A percentile compares a stretch with the other conserved stretches of the same genome.
These are phyloP conservation scores for Echinosphaeria canescens DNA, from an alignment of 2,329 filamentous ascomycete genomes.

Conservation along the genomic window DNA sequence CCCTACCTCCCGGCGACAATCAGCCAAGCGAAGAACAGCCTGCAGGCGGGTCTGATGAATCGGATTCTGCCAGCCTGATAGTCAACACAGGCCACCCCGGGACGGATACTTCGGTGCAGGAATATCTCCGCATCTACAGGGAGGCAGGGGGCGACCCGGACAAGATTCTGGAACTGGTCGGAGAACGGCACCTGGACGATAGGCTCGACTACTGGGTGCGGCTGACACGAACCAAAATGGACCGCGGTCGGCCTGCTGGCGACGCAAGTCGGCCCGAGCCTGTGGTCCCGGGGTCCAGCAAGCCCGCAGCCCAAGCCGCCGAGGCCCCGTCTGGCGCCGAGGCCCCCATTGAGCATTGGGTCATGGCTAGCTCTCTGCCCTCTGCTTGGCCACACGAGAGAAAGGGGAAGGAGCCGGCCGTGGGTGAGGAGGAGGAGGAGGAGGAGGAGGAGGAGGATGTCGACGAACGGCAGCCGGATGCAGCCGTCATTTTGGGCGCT, in stretches of 20 bases:
- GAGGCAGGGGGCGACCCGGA: conserved; percentile 36
- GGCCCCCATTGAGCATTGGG: neutral
- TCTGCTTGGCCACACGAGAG: conserved; percentile 1
- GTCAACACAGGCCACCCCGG: too few species aligned
- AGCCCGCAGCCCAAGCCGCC: too few species aligned
- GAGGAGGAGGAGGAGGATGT: conserved; percentile 1
- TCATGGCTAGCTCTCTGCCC: too few species aligned
- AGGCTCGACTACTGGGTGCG: conserved; percentile 36
- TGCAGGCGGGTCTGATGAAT: too few species aligned
- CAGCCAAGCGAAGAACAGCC: neutral
- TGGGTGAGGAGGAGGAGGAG: conserved; percentile 3
- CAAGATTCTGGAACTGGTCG: conserved; percentile 36
- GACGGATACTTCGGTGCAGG: conserved; percentile 16
- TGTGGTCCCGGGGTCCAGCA: neutral
- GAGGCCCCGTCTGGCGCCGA: too few species aligned
- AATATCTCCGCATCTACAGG: conserved; percentile 31
- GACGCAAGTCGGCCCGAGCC: too few species aligned
- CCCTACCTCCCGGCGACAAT: too few species aligned
- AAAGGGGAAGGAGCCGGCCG: neutral
- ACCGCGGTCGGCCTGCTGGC: conserved; percentile 3
- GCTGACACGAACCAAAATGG: conserved; percentile 18
- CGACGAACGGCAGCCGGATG: too few species aligned
- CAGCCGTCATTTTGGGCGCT: conserved; percentile 2
- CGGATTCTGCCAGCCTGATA: too few species aligned
- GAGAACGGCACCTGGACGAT: conserved; percentile 33